Conservation (phyloP, 495 filamentous ascomycete genomes). For the Penicillium cosmopolitanum region DNA sequence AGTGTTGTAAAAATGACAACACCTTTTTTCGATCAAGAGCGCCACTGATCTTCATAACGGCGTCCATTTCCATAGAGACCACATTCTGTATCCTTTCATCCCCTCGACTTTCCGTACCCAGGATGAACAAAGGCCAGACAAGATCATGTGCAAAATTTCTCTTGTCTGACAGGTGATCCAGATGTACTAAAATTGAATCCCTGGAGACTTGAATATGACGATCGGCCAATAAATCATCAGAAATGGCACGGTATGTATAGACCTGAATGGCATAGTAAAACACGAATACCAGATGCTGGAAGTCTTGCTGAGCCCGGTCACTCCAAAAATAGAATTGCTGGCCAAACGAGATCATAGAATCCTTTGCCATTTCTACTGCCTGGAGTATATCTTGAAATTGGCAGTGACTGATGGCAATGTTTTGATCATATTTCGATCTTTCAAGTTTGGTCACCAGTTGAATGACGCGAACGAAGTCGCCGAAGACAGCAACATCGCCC, state of each 20-base stretch:
- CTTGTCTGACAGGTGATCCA: slow-evolving; percentile 3
- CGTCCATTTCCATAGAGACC: slow-evolving; percentile 14
- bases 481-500: slow-evolving; percentile 27
- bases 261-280: slow-evolving; percentile 19
- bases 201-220: background rate
- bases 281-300: slow-evolving; percentile 14
- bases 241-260: slow-evolving; percentile 14
- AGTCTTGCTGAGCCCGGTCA: slow-evolving; percentile 4
- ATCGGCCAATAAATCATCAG: background rate
- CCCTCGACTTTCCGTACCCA: slow-evolving; percentile 15
- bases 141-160: slow-evolving; percentile 14
- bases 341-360: slow-evolving; percentile 4
- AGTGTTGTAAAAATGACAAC: slow-evolving; percentile 23
- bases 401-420: background rate
- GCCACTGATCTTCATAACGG: slow-evolving; percentile 26
- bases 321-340: slow-evolving; percentile 9
- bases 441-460: slow-evolving; percentile 24
- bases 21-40: slow-evolving; percentile 26
- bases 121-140: slow-evolving; percentile 21
- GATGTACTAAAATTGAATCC: slow-evolving; percentile 12
- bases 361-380: slow-evolving; percentile 3
- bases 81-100: slow-evolving; percentile 5
- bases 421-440: slow-evolving; percentile 11
- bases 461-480: slow-evolving; percentile 28
- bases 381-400: background rate